phyloP scores from a whole-genome alignment of 225 moss, liverwort and hornwort genomes.

The Sphagnum contortum region DNA sequence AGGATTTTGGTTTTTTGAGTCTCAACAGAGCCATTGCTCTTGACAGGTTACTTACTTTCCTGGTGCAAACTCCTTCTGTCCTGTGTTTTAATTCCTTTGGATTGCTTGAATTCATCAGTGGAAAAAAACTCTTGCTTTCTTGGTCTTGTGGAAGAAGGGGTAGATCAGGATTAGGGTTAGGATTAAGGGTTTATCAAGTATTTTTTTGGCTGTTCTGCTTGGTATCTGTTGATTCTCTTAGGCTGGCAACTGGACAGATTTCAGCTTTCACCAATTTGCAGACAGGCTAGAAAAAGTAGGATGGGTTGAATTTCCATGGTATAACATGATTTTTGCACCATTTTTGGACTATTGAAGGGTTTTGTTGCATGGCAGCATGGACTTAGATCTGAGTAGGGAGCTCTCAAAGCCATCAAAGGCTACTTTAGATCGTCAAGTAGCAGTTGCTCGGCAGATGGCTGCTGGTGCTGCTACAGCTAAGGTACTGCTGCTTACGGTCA shows the following conservation, averaged over 20 bases:
- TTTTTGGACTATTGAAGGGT: not conserved
- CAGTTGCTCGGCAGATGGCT: constrained; percentile 39
- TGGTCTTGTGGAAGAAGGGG: too few relatives aligned
- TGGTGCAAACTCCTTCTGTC: not conserved
- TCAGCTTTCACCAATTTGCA: too few relatives aligned
- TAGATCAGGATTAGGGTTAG: too few relatives aligned
- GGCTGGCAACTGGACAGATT: too few relatives aligned
- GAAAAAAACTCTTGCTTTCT: too few relatives aligned
- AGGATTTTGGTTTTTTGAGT: constrained; percentile 85
- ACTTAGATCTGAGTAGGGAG: constrained; percentile 83
- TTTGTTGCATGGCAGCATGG: constrained; percentile 45
- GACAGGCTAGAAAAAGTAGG: too few relatives aligned
- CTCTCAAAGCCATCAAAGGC: constrained; percentile 82
- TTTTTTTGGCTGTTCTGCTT: too few relatives aligned
- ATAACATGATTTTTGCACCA: not conserved
- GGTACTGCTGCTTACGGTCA: constrained; percentile 7
- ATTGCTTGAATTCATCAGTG: too few relatives aligned
- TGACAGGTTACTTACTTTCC: constrained; percentile 45
- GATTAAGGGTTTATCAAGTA: too few relatives aligned
- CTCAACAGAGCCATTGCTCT: constrained; percentile 76
- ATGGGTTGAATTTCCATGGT: not conserved
- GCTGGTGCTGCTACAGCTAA: constrained; percentile 20
- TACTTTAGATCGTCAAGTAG: constrained; percentile 79
- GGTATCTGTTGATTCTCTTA: too few relatives aligned
- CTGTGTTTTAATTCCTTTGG: not conserved